phyloP scores from a whole-genome alignment of 306 rosid species.

The Sesbania bispinosa region DNA sequence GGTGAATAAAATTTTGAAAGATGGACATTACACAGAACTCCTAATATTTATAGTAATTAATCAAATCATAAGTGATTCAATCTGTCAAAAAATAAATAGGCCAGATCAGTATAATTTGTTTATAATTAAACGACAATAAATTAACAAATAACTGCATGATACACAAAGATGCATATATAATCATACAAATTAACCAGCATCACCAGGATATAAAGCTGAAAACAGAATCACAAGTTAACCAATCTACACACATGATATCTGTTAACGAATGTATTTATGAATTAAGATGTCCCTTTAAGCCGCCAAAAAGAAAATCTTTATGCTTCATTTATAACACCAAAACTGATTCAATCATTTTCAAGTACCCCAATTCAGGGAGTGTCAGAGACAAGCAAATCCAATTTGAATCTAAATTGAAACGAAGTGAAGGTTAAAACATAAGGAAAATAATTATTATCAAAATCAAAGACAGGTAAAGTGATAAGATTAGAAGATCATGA shows the following conservation, averaged over 20 bases:
- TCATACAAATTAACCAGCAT: not conserved
- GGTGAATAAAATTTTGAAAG: too few species aligned
- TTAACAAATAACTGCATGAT: not conserved
- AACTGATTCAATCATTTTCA: not conserved
- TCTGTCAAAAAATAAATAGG: not conserved
- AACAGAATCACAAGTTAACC: not conserved
- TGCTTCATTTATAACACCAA: not conserved
- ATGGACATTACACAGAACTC: too few species aligned
- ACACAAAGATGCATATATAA: too few species aligned
- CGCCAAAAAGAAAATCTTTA: not conserved
- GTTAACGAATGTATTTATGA: not conserved
- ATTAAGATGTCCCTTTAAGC: conserved; percentile 17
- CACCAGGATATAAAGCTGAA: not conserved
- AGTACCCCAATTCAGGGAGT: not conserved
- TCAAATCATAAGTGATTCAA: not conserved
- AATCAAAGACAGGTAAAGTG: not conserved
- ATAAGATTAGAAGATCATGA: not conserved
- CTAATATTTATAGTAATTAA: not conserved
- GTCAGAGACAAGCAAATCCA: not conserved
- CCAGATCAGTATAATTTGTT: not conserved
- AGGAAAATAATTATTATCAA: not conserved
- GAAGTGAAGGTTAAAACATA: not conserved
- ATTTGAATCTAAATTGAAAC: not conserved
- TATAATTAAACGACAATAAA: not conserved
- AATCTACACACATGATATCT: not conserved